Percentiles rank a stretch among this genome's conserved stretches.
Conservation (phyloP, 352 stramenopile species). For the Plasmopara muralis region DNA sequence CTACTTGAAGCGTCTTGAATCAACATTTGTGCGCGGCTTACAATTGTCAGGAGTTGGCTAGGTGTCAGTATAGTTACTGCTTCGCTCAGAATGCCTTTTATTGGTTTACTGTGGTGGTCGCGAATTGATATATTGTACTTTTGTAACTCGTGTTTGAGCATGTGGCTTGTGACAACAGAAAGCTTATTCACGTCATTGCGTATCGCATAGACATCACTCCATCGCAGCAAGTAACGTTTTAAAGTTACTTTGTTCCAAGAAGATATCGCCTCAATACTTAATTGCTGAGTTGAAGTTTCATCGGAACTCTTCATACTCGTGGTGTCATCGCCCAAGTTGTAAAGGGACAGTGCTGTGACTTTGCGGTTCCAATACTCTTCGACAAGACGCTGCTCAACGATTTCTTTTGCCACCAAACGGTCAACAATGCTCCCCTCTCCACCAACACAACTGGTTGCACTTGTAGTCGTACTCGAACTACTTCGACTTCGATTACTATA, state of each 20-base stretch:
- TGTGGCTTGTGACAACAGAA: constrained; percentile 29
- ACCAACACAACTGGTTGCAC: background rate
- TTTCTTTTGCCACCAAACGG: constrained; percentile 15
- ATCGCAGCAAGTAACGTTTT: constrained; percentile 32
- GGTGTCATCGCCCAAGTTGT: constrained; percentile 10
- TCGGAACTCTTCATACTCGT: constrained; percentile 4
- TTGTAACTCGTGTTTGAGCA: constrained; percentile 29
- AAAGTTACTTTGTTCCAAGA: constrained; percentile 27
- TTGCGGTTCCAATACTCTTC: constrained; percentile 43
- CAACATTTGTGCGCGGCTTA: constrained; percentile 27
- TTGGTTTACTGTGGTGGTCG: background rate
- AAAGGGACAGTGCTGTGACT: constrained; percentile 16
- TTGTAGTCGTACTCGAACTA: constrained; percentile 14
- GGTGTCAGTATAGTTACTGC: constrained; percentile 11
- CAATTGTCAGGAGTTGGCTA: constrained; percentile 21
- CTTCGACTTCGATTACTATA: constrained; percentile 48
- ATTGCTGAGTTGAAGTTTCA: constrained; percentile 2
- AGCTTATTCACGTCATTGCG: constrained; percentile 30
- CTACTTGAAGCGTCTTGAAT: constrained; percentile 23
- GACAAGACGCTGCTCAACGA: constrained; percentile 25
- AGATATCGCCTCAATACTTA: constrained; percentile 25
- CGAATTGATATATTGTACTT: constrained; percentile 5
- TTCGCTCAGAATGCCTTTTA: background rate
- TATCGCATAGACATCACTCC: constrained; percentile 40
- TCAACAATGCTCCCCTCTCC: constrained; percentile 5